Conservation (phyloP, 108 stramenopile species). For the Stephanodiscus minutulus region DNA sequence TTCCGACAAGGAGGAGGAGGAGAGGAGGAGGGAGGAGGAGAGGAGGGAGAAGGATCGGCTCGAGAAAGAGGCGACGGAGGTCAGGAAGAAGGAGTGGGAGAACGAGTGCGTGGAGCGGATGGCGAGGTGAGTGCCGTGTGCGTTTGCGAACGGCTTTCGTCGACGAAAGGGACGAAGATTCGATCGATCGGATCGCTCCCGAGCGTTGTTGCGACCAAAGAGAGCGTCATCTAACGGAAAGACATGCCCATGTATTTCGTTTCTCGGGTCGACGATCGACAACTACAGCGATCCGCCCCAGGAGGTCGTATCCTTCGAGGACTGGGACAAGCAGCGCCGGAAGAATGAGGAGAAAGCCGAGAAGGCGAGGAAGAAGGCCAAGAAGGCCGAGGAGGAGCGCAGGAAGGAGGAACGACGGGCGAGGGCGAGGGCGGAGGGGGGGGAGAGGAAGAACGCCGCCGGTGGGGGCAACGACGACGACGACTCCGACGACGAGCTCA, state of each 20-base stretch:
- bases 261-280: too few relatives aligned
- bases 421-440: slow-evolving; percentile 38
- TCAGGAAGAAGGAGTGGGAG: slow-evolving; percentile 83
- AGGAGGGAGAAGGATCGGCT: slow-evolving; percentile 53
- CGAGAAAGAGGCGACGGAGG: slow-evolving; percentile 58
- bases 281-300: slow-evolving; percentile 21
- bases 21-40: slow-evolving; percentile 54
- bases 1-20: slow-evolving; percentile 80
- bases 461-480: slow-evolving; percentile 43
- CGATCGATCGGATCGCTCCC: too few relatives aligned
- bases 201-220: too few relatives aligned
- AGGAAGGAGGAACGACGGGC: slow-evolving; percentile 55
- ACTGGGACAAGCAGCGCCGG: slow-evolving; percentile 74
- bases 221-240: neutral
- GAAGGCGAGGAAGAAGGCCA: slow-evolving; percentile 42
- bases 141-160: too few relatives aligned
- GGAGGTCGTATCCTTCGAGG: slow-evolving; percentile 70
- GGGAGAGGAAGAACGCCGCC: slow-evolving; percentile 26
- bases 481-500: slow-evolving; percentile 67
- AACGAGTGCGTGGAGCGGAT: slow-evolving; percentile 81
- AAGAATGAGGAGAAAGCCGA: slow-evolving; percentile 55
- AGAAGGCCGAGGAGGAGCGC: slow-evolving; percentile 56
- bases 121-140: slow-evolving; percentile 37
- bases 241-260: neutral
- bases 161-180: too few relatives aligned